These are phyloP conservation scores for Cylindricascospora bacillispora DNA, from an alignment of 1,139 yeast genomes.

Conservation along the genomic window DNA sequence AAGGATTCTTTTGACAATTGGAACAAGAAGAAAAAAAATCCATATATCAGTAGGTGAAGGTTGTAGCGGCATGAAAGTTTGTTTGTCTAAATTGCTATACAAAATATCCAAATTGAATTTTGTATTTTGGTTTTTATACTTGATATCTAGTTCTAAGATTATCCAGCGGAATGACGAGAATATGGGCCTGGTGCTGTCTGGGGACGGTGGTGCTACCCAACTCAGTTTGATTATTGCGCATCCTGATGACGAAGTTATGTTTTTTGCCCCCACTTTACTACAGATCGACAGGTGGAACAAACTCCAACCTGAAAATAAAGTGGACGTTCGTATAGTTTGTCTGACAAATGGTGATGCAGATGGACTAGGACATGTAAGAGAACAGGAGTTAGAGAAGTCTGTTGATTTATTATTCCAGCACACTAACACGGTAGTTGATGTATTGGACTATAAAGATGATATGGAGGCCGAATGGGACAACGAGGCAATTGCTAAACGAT, in stretches of 20 bases:
- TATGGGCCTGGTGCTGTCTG: conserved; percentile 1
- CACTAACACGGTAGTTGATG: conserved; percentile 23
- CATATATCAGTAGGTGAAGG: too few species aligned
- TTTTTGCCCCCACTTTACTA: conserved; percentile 62
- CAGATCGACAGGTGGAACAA: conserved; percentile 10
- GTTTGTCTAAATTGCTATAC: conserved; percentile 3
- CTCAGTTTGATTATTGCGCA: conserved; percentile 61
- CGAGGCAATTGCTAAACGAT: conserved; percentile 22
- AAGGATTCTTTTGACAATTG: too few species aligned
- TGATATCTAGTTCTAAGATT: conserved; percentile 6
- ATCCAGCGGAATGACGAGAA: conserved; percentile 4
- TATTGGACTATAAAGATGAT: conserved; percentile 48
- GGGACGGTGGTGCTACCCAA: not conserved
- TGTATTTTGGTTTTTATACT: conserved; percentile 8
- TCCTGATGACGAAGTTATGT: conserved; percentile 99
- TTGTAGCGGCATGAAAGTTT: not conserved
- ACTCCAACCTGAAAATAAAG: not conserved
- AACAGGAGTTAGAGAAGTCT: conserved; percentile 45
- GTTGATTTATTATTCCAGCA: conserved; percentile 46
- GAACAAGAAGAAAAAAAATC: too few species aligned
- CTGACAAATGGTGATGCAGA: conserved; percentile 69
- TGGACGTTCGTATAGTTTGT: conserved; percentile 45
- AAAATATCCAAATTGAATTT: conserved; percentile 7
- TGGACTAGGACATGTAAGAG: conserved; percentile 55
- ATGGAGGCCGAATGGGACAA: conserved; percentile 60